Conservation (phyloP, 2,329 filamentous ascomycete genomes). For the Colletotrichum agaves region DNA sequence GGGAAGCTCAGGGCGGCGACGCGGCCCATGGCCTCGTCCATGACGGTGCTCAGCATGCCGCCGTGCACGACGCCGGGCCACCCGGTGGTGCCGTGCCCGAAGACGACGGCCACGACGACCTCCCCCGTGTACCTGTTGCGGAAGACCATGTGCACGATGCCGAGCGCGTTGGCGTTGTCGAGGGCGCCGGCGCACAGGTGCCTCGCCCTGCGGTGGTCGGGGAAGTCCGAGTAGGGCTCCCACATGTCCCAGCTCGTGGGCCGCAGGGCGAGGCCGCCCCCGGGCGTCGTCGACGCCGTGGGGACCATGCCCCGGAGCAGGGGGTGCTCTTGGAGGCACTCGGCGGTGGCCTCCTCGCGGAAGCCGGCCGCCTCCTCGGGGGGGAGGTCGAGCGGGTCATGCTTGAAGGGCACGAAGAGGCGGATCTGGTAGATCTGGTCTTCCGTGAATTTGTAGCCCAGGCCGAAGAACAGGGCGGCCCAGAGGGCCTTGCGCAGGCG, state of each 20-base stretch:
- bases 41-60: constrained; percentile 49
- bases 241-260: constrained; percentile 22
- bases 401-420: constrained; percentile 17
- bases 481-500: constrained; percentile 22
- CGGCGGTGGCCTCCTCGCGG: constrained; percentile 13
- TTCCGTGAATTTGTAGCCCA: constrained; percentile 24
- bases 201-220: constrained; percentile 38
- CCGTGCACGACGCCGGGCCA: constrained; percentile 49
- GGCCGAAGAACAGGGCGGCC: constrained; percentile 30
- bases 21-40: constrained; percentile 52
- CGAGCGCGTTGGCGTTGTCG: constrained; percentile 42
- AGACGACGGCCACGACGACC: constrained; percentile 45
- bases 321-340: constrained; percentile 2
- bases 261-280: not conserved
- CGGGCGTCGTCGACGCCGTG: not conserved
- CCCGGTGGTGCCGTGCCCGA: constrained; percentile 49
- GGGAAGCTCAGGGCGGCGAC: constrained; percentile 24
- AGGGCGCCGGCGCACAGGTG: constrained; percentile 49
- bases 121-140: constrained; percentile 42
- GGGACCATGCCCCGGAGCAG: constrained; percentile 10
- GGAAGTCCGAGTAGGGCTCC: constrained; percentile 25
- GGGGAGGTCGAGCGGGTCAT: not conserved
- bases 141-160: constrained; percentile 50
- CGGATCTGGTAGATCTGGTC: constrained; percentile 16
- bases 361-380: not conserved